Conservation (phyloP, 2,329 filamentous ascomycete species). For the Aspergillus bombycis region DNA sequence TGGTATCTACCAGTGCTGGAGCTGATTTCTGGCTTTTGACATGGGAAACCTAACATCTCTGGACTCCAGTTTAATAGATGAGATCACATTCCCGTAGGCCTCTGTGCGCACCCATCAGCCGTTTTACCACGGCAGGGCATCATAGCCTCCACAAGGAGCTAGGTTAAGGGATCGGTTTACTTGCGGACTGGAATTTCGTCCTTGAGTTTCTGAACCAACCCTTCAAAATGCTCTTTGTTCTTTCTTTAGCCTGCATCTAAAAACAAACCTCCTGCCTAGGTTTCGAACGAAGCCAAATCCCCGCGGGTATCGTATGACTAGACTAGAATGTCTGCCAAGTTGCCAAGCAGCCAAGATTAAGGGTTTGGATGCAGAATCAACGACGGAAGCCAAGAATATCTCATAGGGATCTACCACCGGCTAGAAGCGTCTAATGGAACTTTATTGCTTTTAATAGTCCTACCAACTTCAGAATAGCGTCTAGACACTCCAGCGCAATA, state of each 20-base stretch:
- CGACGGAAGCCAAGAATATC: background rate
- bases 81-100: too few relatives aligned
- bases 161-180: too few relatives aligned
- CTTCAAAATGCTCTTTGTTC: background rate
- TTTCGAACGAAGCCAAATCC: background rate
- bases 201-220: background rate
- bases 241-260: background rate
- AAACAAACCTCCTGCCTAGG: background rate
- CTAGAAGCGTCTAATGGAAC: background rate
- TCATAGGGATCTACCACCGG: background rate
- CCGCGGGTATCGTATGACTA: background rate
- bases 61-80: too few relatives aligned
- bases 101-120: background rate
- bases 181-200: background rate
- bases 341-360: background rate
- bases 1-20: too few relatives aligned
- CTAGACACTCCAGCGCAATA: background rate
- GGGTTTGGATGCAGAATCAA: background rate
- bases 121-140: background rate
- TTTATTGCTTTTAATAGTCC: background rate
- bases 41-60: too few relatives aligned
- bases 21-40: background rate
- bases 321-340: too few relatives aligned
- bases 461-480: background rate
- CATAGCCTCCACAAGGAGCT: too few relatives aligned